Evolutionary conservation across 306 rosid genomes (phyloP).

Genomic region (Cicer chorassanicum): DNA sequence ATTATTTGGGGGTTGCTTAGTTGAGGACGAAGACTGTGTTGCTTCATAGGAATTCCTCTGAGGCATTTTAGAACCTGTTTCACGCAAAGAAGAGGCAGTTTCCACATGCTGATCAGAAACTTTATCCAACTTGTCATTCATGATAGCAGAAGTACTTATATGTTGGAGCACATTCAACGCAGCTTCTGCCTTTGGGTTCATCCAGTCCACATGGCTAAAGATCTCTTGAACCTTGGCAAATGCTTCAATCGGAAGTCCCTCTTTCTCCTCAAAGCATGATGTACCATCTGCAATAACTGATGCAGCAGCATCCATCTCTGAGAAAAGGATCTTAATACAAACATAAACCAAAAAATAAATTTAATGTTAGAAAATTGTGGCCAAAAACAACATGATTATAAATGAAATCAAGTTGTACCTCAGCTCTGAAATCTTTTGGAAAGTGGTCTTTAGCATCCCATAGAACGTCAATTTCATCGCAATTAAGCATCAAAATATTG

Average conservation of each 20-base stretch:
- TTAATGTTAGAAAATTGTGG: slow-evolving; percentile 40
- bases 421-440: slow-evolving; percentile 85
- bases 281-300: slow-evolving; percentile 50
- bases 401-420: slow-evolving; percentile 64
- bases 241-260: slow-evolving; percentile 92
- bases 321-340: slow-evolving; percentile 80
- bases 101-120: slow-evolving; percentile 48
- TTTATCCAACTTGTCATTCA: slow-evolving; percentile 56
- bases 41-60: slow-evolving; percentile 44
- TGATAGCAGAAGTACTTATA: slow-evolving; percentile 55
- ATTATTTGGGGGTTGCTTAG: slow-evolving; percentile 47
- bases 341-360: slow-evolving; percentile 45
- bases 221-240: slow-evolving; percentile 93
- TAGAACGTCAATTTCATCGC: slow-evolving; percentile 81
- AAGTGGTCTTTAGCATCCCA: slow-evolving; percentile 82
- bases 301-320: slow-evolving; percentile 87
- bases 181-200: slow-evolving; percentile 73
- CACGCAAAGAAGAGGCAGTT: slow-evolving; percentile 44
- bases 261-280: slow-evolving; percentile 82
- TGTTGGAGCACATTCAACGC: slow-evolving; percentile 74
- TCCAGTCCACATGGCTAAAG: slow-evolving; percentile 88
- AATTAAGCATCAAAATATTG: slow-evolving; percentile 82
- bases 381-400: slow-evolving; percentile 17
- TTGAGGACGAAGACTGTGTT: slow-evolving; percentile 44
- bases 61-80: slow-evolving; percentile 50